Evolutionary conservation across 495 filamentous ascomycete genomes (phyloP), one percentile per base, ranked within the genome.

Genomic region (Evernia prunastri): DNA sequence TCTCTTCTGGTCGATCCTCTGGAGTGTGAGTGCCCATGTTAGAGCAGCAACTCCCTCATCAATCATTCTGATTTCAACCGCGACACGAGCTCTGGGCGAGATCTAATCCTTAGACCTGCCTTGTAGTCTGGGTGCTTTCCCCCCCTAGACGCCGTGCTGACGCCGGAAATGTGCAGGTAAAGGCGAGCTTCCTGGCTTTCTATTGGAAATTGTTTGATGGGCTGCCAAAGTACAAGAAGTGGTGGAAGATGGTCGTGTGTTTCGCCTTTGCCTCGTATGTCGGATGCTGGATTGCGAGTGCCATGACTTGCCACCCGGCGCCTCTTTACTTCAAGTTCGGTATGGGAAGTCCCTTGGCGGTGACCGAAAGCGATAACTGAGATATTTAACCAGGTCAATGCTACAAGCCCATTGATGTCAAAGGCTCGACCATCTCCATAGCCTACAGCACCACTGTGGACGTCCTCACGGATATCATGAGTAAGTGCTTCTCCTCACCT

Each of bases 171-270:
- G 13, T 31, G 27, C 25, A 53, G 49, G 49, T 53, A 0, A 63
- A 63, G 70, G 78, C 71, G 12, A 72, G 76, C 33, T 81, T 82
- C 63, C 67, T 82, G 58, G 74, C 77, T 0, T 68, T 82, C 1
- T 82, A 78, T 69, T 77, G 71, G 71, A 71, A 70, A 37, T 70
- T 82, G 11, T 78, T 80, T 56, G 67, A 73, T 17, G 71, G 75
- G 23, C 63, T 81, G 33, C 63, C 67, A 27, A 49, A 67, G 37
- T 79, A 80, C 63, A 73, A 75, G 18, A 70, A 71, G 18, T 71
- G 68, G 61, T 80, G 77, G 76, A 75, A 72, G 60, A 63, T 63
- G 11, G 68, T 78, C 27, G 71, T 69, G 12, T 54, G 69, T 25
- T 78, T 80, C 57, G 68, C 72, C n/a, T 53, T 72, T 20, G 31